Conservation (phyloP, 495 filamentous ascomycete species). For the Penicillium cinerascens region DNA sequence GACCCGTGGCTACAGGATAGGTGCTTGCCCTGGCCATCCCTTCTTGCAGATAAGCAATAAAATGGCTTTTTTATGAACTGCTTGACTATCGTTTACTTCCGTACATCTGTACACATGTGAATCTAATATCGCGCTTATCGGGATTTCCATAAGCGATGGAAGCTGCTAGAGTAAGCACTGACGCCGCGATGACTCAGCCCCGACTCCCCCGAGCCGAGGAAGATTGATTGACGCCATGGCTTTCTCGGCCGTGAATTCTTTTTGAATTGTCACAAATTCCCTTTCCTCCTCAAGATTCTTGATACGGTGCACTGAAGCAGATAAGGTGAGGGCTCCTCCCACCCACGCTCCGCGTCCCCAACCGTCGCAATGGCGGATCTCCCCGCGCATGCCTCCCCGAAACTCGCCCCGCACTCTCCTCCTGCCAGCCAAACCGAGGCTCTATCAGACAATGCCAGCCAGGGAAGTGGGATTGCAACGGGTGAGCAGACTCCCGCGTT, state of each 20-base stretch:
- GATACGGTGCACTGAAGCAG: neutral
- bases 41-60: constrained; percentile 1
- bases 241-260: constrained; percentile 3
- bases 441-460: constrained; percentile 18
- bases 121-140: constrained; percentile 7
- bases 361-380: constrained; percentile 45
- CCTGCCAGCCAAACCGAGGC: constrained; percentile 17
- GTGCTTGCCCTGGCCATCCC: constrained; percentile 1
- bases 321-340: neutral
- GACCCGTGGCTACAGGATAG: neutral
- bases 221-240: constrained; percentile 18
- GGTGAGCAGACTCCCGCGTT: constrained; percentile 37
- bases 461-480: constrained; percentile 19
- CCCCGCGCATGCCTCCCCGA: constrained; percentile 50
- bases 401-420: constrained; percentile 43
- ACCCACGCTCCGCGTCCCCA: constrained; percentile 7
- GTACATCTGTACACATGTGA: neutral
- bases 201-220: constrained; percentile 19
- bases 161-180: constrained; percentile 28
- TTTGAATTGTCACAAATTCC: constrained; percentile 2
- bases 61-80: neutral
- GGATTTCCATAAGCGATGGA: constrained; percentile 15
- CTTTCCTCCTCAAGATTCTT: neutral
- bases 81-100: neutral
- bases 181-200: constrained; percentile 23